Evolutionary conservation across 2,329 filamentous ascomycete species (phyloP).

Genomic region (Lasiodiplodia citricola): DNA sequence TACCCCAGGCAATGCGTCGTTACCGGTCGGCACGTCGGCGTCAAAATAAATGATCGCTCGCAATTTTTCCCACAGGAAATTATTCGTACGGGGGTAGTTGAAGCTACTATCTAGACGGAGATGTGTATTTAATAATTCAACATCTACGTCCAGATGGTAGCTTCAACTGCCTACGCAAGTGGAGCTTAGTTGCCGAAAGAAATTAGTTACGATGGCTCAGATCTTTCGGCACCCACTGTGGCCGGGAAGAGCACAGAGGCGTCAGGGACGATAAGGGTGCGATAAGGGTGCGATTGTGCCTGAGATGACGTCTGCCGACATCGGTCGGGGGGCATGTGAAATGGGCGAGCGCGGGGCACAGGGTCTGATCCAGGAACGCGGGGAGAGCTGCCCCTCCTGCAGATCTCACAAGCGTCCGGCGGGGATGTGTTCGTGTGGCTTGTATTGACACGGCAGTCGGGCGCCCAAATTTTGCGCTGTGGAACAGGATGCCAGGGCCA

Average conservation of each 20-base stretch:
- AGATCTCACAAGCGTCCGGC: neutral
- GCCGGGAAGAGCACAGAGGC: neutral
- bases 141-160: too few relatives aligned
- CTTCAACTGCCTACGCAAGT: too few relatives aligned
- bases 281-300: neutral
- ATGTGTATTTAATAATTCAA: too few relatives aligned
- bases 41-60: too few relatives aligned
- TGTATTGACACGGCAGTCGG: neutral
- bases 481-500: neutral
- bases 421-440: constrained; percentile 4
- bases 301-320: neutral
- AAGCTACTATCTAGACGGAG: too few relatives aligned
- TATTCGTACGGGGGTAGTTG: too few relatives aligned
- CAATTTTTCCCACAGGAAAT: too few relatives aligned
- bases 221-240: too few relatives aligned
- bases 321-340: neutral
- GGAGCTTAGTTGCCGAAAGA: too few relatives aligned
- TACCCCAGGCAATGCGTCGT: neutral
- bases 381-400: neutral
- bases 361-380: constrained; percentile 12
- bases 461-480: neutral
- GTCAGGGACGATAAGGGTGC: neutral
- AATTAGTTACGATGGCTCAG: too few relatives aligned
- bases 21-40: too few relatives aligned
- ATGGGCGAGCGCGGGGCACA: constrained; percentile 6